Evolutionary conservation across 140 eudicot genomes (phyloP).

Genomic region (Cichorium intybus): DNA sequence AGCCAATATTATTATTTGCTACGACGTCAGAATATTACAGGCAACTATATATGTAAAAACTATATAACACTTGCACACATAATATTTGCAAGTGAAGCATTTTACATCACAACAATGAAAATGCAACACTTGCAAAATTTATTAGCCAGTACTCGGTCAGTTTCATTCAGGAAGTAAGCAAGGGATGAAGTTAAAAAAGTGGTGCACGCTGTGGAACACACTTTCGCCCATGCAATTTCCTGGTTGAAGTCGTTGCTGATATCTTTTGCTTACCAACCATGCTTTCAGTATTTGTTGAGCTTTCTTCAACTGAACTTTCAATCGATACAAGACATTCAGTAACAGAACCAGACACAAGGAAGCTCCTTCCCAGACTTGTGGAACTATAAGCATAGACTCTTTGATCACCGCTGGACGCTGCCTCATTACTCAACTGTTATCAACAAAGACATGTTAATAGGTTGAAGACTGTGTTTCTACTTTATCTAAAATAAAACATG

Average conservation of each 20-base stretch:
- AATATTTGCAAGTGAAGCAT: conserved; percentile 29
- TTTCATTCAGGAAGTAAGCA: background rate
- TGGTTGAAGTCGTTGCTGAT: conserved; percentile 9
- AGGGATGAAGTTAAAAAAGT: conserved; percentile 2
- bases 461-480: too few species aligned
- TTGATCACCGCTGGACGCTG: background rate
- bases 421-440: conserved; percentile 19
- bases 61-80: background rate
- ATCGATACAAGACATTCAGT: conserved; percentile 1
- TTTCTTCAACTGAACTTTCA: conserved; percentile 27
- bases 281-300: conserved; percentile 8
- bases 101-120: conserved; percentile 18
- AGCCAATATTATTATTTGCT: background rate
- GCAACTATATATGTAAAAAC: background rate
- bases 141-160: background rate
- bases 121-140: conserved; percentile 33
- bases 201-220: conserved; percentile 34
- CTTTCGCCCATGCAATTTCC: conserved; percentile 24
- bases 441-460: too few species aligned
- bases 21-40: background rate
- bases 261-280: background rate
- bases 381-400: background rate
- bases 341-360: conserved; percentile 6
- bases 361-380: conserved; percentile 5
- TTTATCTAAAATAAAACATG: too few species aligned